Evolutionary conservation across 2,329 filamentous ascomycete genomes (phyloP).

Genomic region (Microdochium bolleyi): DNA sequence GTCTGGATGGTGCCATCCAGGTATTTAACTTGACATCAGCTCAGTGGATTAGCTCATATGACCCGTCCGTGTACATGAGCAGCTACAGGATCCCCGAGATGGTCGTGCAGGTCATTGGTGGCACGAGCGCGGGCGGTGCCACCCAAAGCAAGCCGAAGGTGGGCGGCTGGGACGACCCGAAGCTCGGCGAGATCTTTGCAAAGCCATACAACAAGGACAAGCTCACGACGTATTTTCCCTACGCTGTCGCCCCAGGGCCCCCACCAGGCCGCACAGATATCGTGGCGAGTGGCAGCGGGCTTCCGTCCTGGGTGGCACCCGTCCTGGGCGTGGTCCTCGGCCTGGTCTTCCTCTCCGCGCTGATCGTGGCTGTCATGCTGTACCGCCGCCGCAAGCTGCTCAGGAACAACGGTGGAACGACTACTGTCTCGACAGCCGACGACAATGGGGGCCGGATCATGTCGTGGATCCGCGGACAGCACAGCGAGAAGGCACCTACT

Average conservation of each 20-base stretch:
- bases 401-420: slow-evolving; percentile 23
- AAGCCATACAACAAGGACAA: slow-evolving; percentile 46
- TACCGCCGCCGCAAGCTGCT: slow-evolving; percentile 41
- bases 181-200: slow-evolving; percentile 44
- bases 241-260: slow-evolving; percentile 24
- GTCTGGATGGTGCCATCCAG: slow-evolving; percentile 44
- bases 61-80: slow-evolving; percentile 46
- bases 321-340: slow-evolving; percentile 56
- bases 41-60: slow-evolving; percentile 63
- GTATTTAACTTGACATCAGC: slow-evolving; percentile 68
- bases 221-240: slow-evolving; percentile 55
- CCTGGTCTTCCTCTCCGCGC: slow-evolving; percentile 43
- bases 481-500: slow-evolving; percentile 33
- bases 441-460: slow-evolving; percentile 39
- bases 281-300: slow-evolving; percentile 24
- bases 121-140: slow-evolving; percentile 57
- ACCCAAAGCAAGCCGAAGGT: slow-evolving; percentile 57
- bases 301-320: slow-evolving; percentile 51
- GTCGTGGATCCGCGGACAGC: slow-evolving; percentile 43
- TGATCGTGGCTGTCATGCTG: slow-evolving; percentile 42
- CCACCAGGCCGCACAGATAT: slow-evolving; percentile 16
- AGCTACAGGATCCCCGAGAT: slow-evolving; percentile 63
- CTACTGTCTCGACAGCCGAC: slow-evolving; percentile 30
- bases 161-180: slow-evolving; percentile 42
- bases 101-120: slow-evolving; percentile 61